phyloP scores from a whole-genome alignment of 2,329 filamentous ascomycete genomes.

The Emmonsia crescens region DNA sequence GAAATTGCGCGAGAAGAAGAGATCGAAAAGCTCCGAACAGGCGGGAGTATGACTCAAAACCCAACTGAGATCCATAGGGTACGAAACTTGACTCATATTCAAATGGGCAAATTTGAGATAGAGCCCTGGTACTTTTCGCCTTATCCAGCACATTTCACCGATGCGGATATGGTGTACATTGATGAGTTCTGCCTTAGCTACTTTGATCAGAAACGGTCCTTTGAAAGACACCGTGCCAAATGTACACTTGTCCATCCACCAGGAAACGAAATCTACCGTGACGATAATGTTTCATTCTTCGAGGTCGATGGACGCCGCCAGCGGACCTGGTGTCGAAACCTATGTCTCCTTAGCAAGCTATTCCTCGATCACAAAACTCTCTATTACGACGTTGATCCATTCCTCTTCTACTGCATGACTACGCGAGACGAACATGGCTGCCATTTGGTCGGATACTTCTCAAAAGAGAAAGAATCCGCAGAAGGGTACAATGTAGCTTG shows the following conservation, averaged over 20 bases:
- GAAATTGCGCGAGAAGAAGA: conserved; percentile 65
- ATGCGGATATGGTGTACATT: conserved; percentile 85
- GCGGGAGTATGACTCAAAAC: conserved; percentile 97
- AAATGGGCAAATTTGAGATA: conserved; percentile 84
- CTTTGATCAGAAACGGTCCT: conserved; percentile 72
- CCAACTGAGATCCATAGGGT: conserved; percentile 94
- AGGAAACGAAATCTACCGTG: conserved; percentile 94
- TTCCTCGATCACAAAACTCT: conserved; percentile 98
- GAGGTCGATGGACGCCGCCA: conserved; percentile 96
- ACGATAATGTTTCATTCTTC: conserved; percentile 85
- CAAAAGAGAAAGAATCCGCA: conserved; percentile 93
- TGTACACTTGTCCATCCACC: conserved; percentile 87
- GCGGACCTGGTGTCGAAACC: conserved; percentile 95
- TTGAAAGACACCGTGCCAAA: conserved; percentile 75
- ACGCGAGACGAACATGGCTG: conserved; percentile 86
- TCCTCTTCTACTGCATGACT: conserved; percentile 93
- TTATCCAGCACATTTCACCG: conserved; percentile 79
- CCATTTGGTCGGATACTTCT: conserved; percentile 98
- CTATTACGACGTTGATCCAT: conserved; percentile 96
- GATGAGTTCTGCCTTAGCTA: conserved; percentile 96
- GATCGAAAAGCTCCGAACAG: conserved; percentile 88
- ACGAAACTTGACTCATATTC: conserved; percentile 83
- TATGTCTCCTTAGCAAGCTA: conserved; percentile 89
- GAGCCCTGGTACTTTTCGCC: conserved; percentile 99
- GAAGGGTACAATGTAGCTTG: conserved; percentile 98